phyloP scores from a whole-genome alignment of 305 asterid species.

The Andrographis paniculata region DNA sequence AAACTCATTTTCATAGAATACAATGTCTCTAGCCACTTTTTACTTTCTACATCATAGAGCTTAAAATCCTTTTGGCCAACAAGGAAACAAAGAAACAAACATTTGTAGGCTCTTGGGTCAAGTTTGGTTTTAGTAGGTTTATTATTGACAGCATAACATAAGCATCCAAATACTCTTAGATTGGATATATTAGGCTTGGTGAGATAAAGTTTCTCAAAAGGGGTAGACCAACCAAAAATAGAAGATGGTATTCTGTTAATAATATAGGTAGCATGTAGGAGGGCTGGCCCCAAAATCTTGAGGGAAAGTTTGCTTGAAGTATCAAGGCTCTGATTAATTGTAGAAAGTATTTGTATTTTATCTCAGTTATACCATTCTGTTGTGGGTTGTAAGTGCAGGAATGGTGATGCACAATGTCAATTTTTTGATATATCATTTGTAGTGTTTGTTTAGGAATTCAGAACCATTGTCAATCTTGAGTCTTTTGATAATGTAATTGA shows the following conservation, averaged over 20 bases:
- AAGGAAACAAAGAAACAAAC: background rate
- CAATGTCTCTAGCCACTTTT: too few species aligned
- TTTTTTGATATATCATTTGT: too few species aligned
- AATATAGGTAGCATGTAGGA: background rate
- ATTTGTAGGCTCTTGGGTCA: background rate
- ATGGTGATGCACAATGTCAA: background rate
- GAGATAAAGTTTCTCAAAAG: background rate
- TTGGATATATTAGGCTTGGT: background rate
- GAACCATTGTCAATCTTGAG: too few species aligned
- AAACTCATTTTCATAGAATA: too few species aligned
- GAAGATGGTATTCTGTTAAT: background rate
- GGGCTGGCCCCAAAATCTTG: background rate
- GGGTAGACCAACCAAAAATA: background rate
- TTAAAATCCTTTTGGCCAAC: too few species aligned
- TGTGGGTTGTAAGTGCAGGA: background rate
- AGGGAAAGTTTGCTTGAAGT: background rate
- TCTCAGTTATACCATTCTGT: background rate
- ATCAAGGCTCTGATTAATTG: background rate
- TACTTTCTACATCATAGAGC: too few species aligned
- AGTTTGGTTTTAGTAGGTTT: background rate
- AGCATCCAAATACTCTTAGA: background rate
- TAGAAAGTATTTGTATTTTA: background rate
- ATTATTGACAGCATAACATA: background rate
- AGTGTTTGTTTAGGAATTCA: too few species aligned
- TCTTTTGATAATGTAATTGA: too few species aligned